Base-by-base conservation (phyloP, 768 basidiomycete genomes). In the Pleurotus giganteus region DNA sequence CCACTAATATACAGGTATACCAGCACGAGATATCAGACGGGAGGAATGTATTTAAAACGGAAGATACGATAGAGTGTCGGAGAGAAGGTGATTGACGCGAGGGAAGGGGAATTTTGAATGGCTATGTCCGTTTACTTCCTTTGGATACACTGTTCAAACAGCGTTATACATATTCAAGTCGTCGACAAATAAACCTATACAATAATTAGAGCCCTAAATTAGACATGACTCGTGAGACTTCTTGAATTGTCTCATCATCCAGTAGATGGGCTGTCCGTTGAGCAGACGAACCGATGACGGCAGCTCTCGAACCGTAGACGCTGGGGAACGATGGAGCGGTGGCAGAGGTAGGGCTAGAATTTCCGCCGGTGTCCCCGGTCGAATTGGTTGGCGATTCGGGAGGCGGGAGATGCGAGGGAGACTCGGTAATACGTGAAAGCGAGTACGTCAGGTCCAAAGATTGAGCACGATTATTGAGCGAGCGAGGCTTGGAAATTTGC, bases 391-490 rank as follows among this genome's bases (percentile, higher is more conserved):
- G 90, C 1, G 90, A 93, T 47, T 91, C 89, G 1, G 89, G 89
- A 34, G 82, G 85, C 23, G 81, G 79, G 42, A 85, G 71, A 50
- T 80, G 75, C 53, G 84, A 76, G 37, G 74, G 65, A 17, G 84
- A 79, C 63, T 91, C 91, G 4, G 85, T 84, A 61, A 92, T 91
- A 52, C 85, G 85, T n/a, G 85, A 86, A 27, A 94, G 78, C 4
- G 92, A 93, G 60, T 84, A 84, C 0, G 89, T 92, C 60, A 96
- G 74, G 66, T 96, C 93, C 44, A 96, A 84, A 4, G 89, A 91
- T 66, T 95, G 93, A 0, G 93, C 93, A 15, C 93, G 88, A 61
- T 91, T 91, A 58, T 86, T 86, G 58, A 93, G 72, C 3, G 90
- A 88, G 45, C 91, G 86, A 4, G 90, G 89, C 71, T 91, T 91